Base-by-base conservation (phyloP, 768 basidiomycete species). In the Termitomyces sp. region DNA sequence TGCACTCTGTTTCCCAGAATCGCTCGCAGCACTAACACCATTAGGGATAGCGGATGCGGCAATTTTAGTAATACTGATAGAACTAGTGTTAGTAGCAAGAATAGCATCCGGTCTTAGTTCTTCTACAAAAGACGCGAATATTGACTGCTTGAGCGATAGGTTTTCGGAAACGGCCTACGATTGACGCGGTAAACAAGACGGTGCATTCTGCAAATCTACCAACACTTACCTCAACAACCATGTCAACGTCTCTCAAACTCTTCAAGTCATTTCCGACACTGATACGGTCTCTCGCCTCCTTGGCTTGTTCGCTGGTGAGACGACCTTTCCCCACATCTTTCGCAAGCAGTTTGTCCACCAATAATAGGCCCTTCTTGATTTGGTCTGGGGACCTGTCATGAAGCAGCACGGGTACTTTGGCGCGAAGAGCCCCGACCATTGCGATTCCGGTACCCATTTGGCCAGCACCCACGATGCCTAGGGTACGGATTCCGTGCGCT, bases 381-480 rank as follows among this genome's bases (percentile, higher is more conserved):
- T 96, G 93, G 24, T 81, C 77, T 1, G 79, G 64, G 5, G 90
- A 92, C 37, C 81, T 77, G 77, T 98, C 95, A 63, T 92, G 81
- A n/a, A 98, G 71, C 36, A 91, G 76, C 4, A 97, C 92, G 3
- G 91, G 86, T 5, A 95, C 86, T 66, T 86, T 86, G 42, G 95
- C 96, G 34, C 88, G 85, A 24, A 94, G 76, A 39, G 92, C 88
- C 20, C 93, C 79, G 42, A 96, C 93, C 53, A 89, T 81, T 60
- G 94, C 92, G 47, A 98, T 98, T 2, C 95, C 96, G 0, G 90
- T 84, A 61, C 95, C 95, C 90, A 91, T 92, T 68, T 92, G 90
- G 49, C 90, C 91, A 20, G 89, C 86, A 46, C 90, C 90, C 36
- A 95, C 78, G 60, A 94, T 84, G 24, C 89, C 93, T 0, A 93